A percentile compares a stretch with the other conserved stretches of the same genome.
These are phyloP conservation scores for Auricularia sp. DNA, from an alignment of 768 basidiomycete species.

Conservation along the genomic window DNA sequence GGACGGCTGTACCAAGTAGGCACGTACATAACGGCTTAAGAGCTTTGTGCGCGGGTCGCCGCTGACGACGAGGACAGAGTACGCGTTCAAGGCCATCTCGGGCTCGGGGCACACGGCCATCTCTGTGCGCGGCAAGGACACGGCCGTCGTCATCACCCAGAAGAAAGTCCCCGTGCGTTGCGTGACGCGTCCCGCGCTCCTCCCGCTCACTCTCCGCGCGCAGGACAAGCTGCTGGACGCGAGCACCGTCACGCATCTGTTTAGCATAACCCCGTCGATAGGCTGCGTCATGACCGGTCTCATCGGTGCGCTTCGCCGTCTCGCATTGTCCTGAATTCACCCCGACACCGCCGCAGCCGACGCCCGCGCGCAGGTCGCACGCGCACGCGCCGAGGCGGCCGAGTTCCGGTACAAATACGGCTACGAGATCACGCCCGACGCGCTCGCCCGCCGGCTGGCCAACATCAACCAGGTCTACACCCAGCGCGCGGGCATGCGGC, in stretches of 20 bases:
- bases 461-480: constrained; percentile 99
- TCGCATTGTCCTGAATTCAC: not conserved
- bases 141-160: constrained; percentile 92
- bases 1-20: constrained; percentile 98
- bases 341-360: constrained; percentile 50
- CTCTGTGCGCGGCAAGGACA: constrained; percentile 88
- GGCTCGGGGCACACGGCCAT: constrained; percentile 93
- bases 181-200: not conserved
- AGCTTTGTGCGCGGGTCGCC: not conserved
- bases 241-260: constrained; percentile 87
- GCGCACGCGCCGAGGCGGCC: constrained; percentile 83
- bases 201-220: not conserved
- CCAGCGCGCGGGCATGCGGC: constrained; percentile 93
- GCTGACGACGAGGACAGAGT: constrained; percentile 45
- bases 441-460: constrained; percentile 86
- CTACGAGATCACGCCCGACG: constrained; percentile 96
- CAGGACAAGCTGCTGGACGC: constrained; percentile 98
- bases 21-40: constrained; percentile 33
- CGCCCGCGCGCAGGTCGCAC: constrained; percentile 77
- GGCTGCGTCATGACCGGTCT: constrained; percentile 99
- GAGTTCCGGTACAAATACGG: constrained; percentile 94
- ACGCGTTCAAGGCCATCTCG: constrained; percentile 99
- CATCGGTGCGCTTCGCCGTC: constrained; percentile 48
- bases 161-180: constrained; percentile 89
- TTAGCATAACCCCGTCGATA: constrained; percentile 91